phyloP scores from a whole-genome alignment of 73 alveolate genomes.

The Paramecium bursaria region DNA sequence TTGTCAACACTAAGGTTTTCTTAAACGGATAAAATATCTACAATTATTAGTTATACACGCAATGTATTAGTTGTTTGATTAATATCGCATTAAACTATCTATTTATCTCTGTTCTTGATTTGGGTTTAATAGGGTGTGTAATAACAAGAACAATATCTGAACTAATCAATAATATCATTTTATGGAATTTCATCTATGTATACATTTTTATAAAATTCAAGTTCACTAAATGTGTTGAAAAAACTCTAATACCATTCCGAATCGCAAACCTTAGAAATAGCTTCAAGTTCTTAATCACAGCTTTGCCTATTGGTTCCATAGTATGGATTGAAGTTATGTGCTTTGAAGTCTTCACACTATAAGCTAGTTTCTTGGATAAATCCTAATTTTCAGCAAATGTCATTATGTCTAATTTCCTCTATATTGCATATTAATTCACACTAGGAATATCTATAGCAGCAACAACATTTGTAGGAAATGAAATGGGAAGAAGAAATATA shows the following conservation, averaged over 20 bases:
- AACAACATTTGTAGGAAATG: constrained; percentile 62
- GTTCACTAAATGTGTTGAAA: too few relatives aligned
- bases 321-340: constrained; percentile 53
- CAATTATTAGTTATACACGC: constrained; percentile 27
- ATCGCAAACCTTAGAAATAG: too few relatives aligned
- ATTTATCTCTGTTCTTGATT: neutral
- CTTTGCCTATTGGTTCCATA: constrained; percentile 59
- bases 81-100: constrained; percentile 1
- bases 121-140: constrained; percentile 38
- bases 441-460: constrained; percentile 66
- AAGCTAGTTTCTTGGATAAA: constrained; percentile 3
- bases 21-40: constrained; percentile 30
- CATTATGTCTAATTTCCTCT: constrained; percentile 27
- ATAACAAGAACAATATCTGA: too few relatives aligned
- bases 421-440: constrained; percentile 39
- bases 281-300: constrained; percentile 45
- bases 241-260: too few relatives aligned
- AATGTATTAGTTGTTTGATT: neutral
- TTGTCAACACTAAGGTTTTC: neutral
- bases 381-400: constrained; percentile 28
- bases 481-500: constrained; percentile 60
- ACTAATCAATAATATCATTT: too few relatives aligned
- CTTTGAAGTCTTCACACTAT: constrained; percentile 30
- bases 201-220: too few relatives aligned
- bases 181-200: too few relatives aligned